phyloP scores from a whole-genome alignment of 2,329 filamentous ascomycete species.

The Pseudocercospora vitis region DNA sequence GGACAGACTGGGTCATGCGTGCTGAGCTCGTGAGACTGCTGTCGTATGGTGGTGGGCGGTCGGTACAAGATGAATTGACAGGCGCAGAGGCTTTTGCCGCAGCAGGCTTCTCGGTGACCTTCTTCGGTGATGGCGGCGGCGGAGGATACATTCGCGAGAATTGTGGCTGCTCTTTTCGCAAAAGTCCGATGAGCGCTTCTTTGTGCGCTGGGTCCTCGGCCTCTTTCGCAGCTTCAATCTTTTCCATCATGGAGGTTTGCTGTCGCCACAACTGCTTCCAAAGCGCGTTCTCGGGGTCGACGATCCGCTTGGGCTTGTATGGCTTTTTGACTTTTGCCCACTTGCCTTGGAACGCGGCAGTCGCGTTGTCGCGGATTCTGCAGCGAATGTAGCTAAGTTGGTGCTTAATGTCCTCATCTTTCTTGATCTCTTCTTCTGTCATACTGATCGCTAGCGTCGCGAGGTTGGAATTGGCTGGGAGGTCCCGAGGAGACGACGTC shows the following conservation, averaged over 20 bases:
- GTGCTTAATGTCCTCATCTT: not conserved
- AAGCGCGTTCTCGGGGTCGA: not conserved
- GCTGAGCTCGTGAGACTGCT: too few species aligned
- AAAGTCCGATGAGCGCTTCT: too few species aligned
- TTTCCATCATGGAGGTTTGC: conserved; percentile 7
- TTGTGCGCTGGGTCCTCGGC: too few species aligned
- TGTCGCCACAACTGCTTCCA: conserved; percentile 4
- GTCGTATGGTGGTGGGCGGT: too few species aligned
- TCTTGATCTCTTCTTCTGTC: not conserved
- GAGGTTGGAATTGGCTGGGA: not conserved
- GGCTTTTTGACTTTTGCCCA: conserved; percentile 3
- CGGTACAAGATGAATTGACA: too few species aligned
- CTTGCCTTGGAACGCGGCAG: not conserved
- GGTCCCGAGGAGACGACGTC: too few species aligned
- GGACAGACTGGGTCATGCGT: too few species aligned
- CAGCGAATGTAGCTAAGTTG: not conserved
- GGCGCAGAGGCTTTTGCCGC: too few species aligned
- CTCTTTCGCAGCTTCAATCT: conserved; percentile 5
- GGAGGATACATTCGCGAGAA: too few species aligned
- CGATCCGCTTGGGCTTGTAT: conserved; percentile 1
- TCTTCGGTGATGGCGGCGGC: too few species aligned
- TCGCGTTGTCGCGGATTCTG: conserved; percentile 12
- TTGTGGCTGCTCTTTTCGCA: too few species aligned
- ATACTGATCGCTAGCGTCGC: not conserved
- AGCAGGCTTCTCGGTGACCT: too few species aligned